These are phyloP conservation scores for Fusarium torulosum DNA, from an alignment of 2,329 filamentous ascomycete species.

Conservation along the genomic window DNA sequence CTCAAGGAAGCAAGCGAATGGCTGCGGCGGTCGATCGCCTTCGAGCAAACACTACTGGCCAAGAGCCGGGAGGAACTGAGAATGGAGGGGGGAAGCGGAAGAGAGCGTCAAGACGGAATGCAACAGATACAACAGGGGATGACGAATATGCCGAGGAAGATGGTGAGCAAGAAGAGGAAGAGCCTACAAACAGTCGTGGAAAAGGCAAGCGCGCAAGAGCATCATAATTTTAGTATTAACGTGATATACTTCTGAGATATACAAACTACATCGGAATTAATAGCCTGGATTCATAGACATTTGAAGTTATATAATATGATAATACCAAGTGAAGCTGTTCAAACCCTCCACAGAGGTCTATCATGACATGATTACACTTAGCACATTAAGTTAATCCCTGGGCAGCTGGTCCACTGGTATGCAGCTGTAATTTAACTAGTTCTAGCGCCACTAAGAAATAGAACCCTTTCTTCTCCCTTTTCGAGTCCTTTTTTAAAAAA, in stretches of 20 bases:
- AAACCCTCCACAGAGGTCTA: not conserved
- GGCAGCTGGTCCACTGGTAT: no score
- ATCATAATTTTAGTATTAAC: constrained; percentile 19
- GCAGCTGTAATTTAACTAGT: no score
- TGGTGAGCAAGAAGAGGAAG: constrained; percentile 27
- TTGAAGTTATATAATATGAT: not conserved
- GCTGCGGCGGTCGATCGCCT: constrained; percentile 78
- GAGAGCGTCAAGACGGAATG: constrained; percentile 36
- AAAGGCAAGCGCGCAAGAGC: constrained; percentile 41
- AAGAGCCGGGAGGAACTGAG: constrained; percentile 12
- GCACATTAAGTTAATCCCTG: no score
- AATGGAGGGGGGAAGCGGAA: constrained; percentile 45
- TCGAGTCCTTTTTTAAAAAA: not conserved
- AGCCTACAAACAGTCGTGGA: constrained; percentile 6
- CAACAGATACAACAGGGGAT: constrained; percentile 30
- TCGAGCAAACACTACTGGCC: constrained; percentile 55
- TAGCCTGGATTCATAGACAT: not conserved
- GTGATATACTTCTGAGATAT: not conserved
- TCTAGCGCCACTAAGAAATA: no score
- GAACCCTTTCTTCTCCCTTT: not conserved
- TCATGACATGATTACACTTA: not conserved
- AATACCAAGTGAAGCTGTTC: no score
- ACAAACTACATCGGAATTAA: not conserved
- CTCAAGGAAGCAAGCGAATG: constrained; percentile 78
- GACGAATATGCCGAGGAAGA: constrained; percentile 34